Evolutionary conservation across 805 yeast species (phyloP).

Genomic region (Blastobotrys terrestris): DNA sequence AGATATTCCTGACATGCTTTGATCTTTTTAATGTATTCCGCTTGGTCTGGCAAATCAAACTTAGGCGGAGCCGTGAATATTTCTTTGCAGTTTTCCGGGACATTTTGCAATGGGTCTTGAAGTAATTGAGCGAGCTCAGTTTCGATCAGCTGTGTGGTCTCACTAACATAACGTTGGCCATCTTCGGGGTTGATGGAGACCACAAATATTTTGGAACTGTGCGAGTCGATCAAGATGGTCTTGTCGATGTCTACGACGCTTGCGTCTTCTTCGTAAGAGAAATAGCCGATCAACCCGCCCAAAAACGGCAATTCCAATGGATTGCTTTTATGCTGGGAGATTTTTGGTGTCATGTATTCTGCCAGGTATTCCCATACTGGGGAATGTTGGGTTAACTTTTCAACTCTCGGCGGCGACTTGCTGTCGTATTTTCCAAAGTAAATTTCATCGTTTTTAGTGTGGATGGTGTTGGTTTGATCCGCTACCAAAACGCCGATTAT

Average conservation of each 20-base stretch:
- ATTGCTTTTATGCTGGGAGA: slow-evolving; percentile 22
- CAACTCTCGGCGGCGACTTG: background rate
- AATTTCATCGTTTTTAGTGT: slow-evolving; percentile 16
- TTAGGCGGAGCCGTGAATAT: slow-evolving; percentile 18
- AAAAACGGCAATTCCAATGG: slow-evolving; percentile 39
- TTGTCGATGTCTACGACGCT: slow-evolving; percentile 67
- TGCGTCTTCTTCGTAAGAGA: slow-evolving; percentile 84
- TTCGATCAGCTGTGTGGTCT: slow-evolving; percentile 12
- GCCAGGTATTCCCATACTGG: slow-evolving; percentile 50
- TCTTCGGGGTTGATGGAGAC: slow-evolving; percentile 44
- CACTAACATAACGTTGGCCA: slow-evolving; percentile 27
- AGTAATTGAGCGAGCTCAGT: background rate
- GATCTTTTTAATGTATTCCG: slow-evolving; percentile 50
- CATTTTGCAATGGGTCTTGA: background rate
- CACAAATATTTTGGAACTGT: slow-evolving; percentile 40
- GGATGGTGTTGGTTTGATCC: slow-evolving; percentile 12
- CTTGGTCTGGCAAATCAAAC: slow-evolving; percentile 43
- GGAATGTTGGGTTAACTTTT: background rate
- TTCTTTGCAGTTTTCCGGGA: slow-evolving; percentile 28
- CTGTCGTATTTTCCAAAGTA: slow-evolving; percentile 14
- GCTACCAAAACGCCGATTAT: slow-evolving; percentile 56
- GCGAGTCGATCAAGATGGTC: slow-evolving; percentile 50
- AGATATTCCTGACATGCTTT: slow-evolving; percentile 59
- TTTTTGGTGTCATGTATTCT: slow-evolving; percentile 37
- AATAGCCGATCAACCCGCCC: slow-evolving; percentile 86